Base-by-base conservation (phyloP, 768 basidiomycete species). In the Calocera cornea region DNA sequence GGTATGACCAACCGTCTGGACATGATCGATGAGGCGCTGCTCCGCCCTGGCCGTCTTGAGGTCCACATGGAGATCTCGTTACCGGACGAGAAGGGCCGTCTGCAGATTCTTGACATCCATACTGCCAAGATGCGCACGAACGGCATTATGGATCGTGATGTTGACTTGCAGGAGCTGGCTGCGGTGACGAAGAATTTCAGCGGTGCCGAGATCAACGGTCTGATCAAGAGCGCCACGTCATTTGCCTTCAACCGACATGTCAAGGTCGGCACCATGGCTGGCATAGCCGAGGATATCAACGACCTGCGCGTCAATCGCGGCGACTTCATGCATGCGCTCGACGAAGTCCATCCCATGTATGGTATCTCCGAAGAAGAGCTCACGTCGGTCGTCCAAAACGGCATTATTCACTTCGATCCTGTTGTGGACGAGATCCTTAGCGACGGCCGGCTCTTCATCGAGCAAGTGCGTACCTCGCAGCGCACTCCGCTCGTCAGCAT, bases 1-100 rank as follows among this genome's bases (percentile, higher is more conserved):
- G 97, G 97, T 72, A 99, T 99, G 97, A 99, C 95, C 54, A 98
- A 99, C 77, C 88, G 97, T 69, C 79, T 86, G 47, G 97, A 99
- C 81, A 92, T 99, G 95, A 97, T 99, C 72, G 97, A 99, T 73
- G 97, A 99, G 75, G 97, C 95, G 8, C 83, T 98, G 1, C 83
- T 97, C 3, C 94, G 97, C 72, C 95, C 97, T 0, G 97, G 97
- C 47, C 95, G 97, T 81, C 87, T 99, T 60, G 97, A 99, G 76
- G 95, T 98, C 16, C 97, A 98, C 78, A 97, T 99, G 88, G 97
- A 99, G 78, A 98, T 99, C 69, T 97, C 95, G 1, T 82, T 99
- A 0, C 97, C 97, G 0, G 95, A 98, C 73, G 95, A 93, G 74
- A 78, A 87, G 1, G 97, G 97, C 33, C 90, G 97, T 1, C 80